These are phyloP conservation scores for Irpex rosettiformis DNA, from an alignment of 1,284 basidiomycete genomes.

Conservation along the genomic window DNA sequence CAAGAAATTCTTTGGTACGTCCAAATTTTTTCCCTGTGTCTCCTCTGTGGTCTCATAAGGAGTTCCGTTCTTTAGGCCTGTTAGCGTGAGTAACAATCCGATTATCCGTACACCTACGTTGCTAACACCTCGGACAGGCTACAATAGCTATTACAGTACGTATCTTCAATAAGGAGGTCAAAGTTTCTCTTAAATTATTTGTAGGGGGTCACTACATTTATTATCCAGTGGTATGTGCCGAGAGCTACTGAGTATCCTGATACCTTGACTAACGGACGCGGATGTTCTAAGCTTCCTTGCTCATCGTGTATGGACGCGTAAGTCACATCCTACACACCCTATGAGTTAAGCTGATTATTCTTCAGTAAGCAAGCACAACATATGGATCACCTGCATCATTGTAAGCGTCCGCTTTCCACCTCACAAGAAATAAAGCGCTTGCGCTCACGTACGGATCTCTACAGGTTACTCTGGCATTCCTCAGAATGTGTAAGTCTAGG, in stretches of 20 bases:
- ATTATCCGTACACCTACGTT: not conserved
- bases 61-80: not conserved
- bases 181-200: not conserved
- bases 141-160: conserved; percentile 13
- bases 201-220: conserved; percentile 12
- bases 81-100: conserved; percentile 5
- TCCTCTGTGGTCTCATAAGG: not conserved
- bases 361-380: conserved; percentile 15
- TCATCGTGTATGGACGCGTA: conserved; percentile 16
- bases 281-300: conserved; percentile 12
- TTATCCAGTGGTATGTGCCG: conserved; percentile 12
- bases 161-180: not conserved
- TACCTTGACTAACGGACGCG: not conserved
- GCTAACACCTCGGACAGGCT: conserved; percentile 1
- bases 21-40: not conserved
- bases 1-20: conserved; percentile 9
- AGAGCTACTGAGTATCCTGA: not conserved
- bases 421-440: not conserved
- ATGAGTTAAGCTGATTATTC: not conserved
- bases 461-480: conserved; percentile 6
- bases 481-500: conserved; percentile 10
- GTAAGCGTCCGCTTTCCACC: conserved; percentile 2
- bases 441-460: not conserved
- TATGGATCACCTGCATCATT: conserved; percentile 6
- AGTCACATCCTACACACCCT: not conserved